Percentiles rank a stretch among this genome's conserved stretches.
phyloP scores from a whole-genome alignment of 1,284 basidiomycete species.

The Naganishia cerealis region DNA sequence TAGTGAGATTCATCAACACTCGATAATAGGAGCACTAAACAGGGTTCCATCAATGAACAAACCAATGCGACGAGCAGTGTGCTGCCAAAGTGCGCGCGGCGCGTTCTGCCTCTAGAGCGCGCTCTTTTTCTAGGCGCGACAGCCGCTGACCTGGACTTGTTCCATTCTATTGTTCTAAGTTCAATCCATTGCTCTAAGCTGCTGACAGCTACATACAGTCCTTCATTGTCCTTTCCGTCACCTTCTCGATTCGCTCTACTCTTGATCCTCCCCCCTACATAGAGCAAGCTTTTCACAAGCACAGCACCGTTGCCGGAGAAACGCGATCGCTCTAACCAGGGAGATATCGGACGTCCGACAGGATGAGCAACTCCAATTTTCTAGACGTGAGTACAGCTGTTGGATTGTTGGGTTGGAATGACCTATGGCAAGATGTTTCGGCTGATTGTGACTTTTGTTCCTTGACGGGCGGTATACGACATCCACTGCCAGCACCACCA shows the following conservation, averaged over 20 bases:
- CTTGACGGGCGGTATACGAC: too few relatives aligned
- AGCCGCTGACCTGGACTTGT: too few relatives aligned
- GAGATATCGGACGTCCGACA: not conserved
- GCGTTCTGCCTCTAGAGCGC: too few relatives aligned
- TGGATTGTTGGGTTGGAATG: not conserved
- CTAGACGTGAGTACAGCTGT: constrained; percentile 54
- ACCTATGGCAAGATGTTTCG: not conserved
- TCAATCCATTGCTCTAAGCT: too few relatives aligned
- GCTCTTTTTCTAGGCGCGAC: too few relatives aligned
- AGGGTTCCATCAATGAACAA: too few relatives aligned
- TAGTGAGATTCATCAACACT: too few relatives aligned
- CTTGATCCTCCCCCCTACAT: not conserved
- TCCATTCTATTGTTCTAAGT: too few relatives aligned
- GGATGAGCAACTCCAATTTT: constrained; percentile 58
- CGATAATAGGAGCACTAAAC: too few relatives aligned
- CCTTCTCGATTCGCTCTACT: not conserved
- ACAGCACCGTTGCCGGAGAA: not conserved
- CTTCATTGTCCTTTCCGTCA: not conserved
- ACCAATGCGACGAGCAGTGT: too few relatives aligned
- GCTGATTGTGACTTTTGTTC: constrained; percentile 11
- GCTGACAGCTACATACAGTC: too few relatives aligned
- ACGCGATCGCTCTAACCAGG: not conserved
- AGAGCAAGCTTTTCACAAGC: not conserved
- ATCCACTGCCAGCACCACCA: not conserved
- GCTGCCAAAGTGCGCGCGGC: too few relatives aligned